Evolutionary conservation across 2,329 filamentous ascomycete species (phyloP), one percentile per base, ranked within the genome.

Genomic region (Penicillium sp.): DNA sequence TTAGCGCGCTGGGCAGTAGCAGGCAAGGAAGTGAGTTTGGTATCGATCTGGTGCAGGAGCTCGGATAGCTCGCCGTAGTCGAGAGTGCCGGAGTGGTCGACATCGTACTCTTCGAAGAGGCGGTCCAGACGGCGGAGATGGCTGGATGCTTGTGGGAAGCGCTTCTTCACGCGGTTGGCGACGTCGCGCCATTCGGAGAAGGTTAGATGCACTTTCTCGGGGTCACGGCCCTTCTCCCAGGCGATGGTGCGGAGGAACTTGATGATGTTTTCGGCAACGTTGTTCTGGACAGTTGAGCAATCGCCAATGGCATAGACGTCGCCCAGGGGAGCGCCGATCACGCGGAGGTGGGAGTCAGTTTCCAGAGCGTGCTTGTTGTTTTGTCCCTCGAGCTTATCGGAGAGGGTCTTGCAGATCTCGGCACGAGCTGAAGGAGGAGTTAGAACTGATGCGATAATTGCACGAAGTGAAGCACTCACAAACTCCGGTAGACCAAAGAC

Each of bases 281-380:
- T 99, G 82, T 99, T 99, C 75, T 99, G 96, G 0, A 99, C 94
- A 0, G 96, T 99, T 7, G 92, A 85, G 80, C 95, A 98, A 79
- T 99, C 95, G 15, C 95, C 95, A 65, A 99, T 93, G 53, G 93
- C 93, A 73, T 99, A 99, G 24, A 99, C 93, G 64, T 98, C 94
- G 40, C 95, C 95, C 0, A 98, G 80, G 0, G 95, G 95, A 0
- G 95, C 88, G 57, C 95, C 95, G 62, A 90, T 91, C 0, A 99
- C 82, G 44, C 95, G 92, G 9, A 98, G 88, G 75, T 99, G 94
- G 1, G 92, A 89, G 75, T 99, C 95, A 0, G 95, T 99, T 76
- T 98, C 95, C 9, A 99, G 85, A 2, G 96, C 95, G 74, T 95
- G 93, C 42, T 86, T 87, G 80, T 99, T 99, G 66, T 88, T 93